Base-by-base conservation (phyloP, 495 filamentous ascomycete species). In the Sordaria brevicollis region DNA sequence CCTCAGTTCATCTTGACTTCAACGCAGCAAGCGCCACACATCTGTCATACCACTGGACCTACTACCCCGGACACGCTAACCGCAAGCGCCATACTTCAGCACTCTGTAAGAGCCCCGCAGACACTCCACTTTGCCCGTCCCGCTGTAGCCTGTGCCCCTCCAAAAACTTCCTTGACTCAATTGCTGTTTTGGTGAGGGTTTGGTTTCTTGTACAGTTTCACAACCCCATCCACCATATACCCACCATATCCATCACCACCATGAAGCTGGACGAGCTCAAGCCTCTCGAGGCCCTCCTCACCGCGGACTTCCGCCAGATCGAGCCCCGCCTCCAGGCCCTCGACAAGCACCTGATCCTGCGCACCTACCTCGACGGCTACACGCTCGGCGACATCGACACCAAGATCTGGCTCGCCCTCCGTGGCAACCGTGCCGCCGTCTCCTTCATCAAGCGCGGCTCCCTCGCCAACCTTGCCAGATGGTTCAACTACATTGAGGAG, bases 401-500 rank as follows among this genome's bases (percentile, higher is more conserved):
- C 70, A 89, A 90, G 71, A 83, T 97, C 62, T 99, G 93, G 93
- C 86, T 89, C 74, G 91, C 91, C 10, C 85, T 99, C 68, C 89
- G 92, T 65, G 91, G 89, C 72, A 97, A 97, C 82, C 88, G 91
- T n/a, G 90, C 94, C 19, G 93, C 92, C 8, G 82, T 89, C 71
- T 89, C 90, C 17, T 91, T 91, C 74, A 84, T 97, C 71, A 93
- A 92, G 79, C 90, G 91, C 75, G 91, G 89, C 39, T 81, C 86
- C 11, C 87, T 96, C 68, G 83, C 86, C 68, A 97, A 96, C 79
- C 79, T 98, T 31, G 87, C 86, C 66, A 86, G 95, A 71, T 99
- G 94, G 95, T 97, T 94, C 80, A 85, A 82, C 68, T 97, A 91
- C 79, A 80, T 99, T 75, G 92, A 96, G 76, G 88, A 93, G 78